Base-by-base conservation (phyloP, 2,329 filamentous ascomycete genomes). In the Orbilia ellipsospora region DNA sequence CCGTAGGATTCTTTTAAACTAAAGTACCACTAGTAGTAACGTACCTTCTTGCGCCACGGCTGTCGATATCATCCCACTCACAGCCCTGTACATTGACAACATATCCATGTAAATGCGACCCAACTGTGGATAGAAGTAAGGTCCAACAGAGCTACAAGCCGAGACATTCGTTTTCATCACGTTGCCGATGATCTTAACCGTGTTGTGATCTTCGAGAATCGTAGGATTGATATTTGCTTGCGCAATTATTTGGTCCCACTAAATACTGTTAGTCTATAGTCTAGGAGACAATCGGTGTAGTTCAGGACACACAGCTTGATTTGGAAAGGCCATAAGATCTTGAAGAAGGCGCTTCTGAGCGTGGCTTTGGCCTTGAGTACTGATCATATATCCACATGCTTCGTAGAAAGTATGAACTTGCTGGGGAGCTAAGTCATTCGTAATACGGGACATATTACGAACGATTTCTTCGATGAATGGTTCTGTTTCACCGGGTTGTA, bases 131-230 rank as follows among this genome's bases (percentile, higher is more conserved):
- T 97, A 97, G 83, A 99, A 99, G 84, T 98, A 99, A 62, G 92
- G 90, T 40, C 96, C 95, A 72, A 99, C 95, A 0, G 95, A 98
- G 42, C 92, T 92, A 83, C 95, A 99, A 42, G 95, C 95, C n/a
- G 96, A 94, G 3, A 99, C 95, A 80, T 99, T 99, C 0, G 95
- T 99, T 88, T 99, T 99, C 95, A 99, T 99, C 82, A 99, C 97
- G 84, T 99, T 99, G 78, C 95, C 95, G 77, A 99, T 94, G 79
- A 99, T 90, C 85, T 99, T 99, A 85, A 99, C 98, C 0, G 94
- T 96, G 79, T 99, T 94, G 10, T 90, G 86, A 80, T 98, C 93
- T 82, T 98, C 93, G 12, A 99, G 86, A 78, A 95, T 93, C 20
- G 89, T 87, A 0, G 95, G 93, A 81, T 97, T 90, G 76, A 90